Base-by-base conservation (phyloP, 768 basidiomycete species). In the Lactifluus rugatus region DNA sequence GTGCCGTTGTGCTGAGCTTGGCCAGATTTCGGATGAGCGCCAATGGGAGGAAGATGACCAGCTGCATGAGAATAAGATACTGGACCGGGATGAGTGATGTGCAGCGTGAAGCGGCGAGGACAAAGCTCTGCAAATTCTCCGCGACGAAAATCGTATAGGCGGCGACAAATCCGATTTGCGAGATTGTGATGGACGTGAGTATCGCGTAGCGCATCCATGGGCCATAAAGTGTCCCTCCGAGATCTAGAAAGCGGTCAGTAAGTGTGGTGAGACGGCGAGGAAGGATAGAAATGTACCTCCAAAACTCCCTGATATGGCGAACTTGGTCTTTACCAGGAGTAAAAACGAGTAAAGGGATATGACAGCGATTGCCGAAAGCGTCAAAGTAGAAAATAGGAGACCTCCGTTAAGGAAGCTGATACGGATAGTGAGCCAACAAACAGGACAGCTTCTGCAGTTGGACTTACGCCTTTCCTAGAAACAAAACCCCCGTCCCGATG, bases 71-170 rank as follows among this genome's bases (percentile, higher is more conserved):
- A 66, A 99, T 98, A 69, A 89, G 91, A 66, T 83, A 87, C 61
- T 81, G 77, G 31, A 90, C 82, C 1, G 85, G 78, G 62, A 91
- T 74, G 34, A 78, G 70, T 47, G 76, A 83, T 17, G 77, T 64
- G 72, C 93, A 94, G 54, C 91, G 74, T 1, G 90, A 87, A 42
- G 93, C 77, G 11, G 86, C 91, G 60, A 85, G 72, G 37, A 93
- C 78, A 71, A 97, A 93, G 2, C 93, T 86, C 76, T 92, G 83
- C 14, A 93, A 78, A 68, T 94, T 96, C 73, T 94, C 82, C 1
- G 94, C 87, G 44, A 97, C 92, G 69, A 97, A 98, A 69, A 98
- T 96, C 16, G 86, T 92, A 70, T 99, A 99, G 13, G 93, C 93
- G 34, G 82, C 68, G 46, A 89, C 87, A 70, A 93, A 94, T 41